Percentiles rank a stretch among this genome's conserved stretches.
Conservation (phyloP, 345 rosid genomes). For the Cardamine resedifolia region DNA sequence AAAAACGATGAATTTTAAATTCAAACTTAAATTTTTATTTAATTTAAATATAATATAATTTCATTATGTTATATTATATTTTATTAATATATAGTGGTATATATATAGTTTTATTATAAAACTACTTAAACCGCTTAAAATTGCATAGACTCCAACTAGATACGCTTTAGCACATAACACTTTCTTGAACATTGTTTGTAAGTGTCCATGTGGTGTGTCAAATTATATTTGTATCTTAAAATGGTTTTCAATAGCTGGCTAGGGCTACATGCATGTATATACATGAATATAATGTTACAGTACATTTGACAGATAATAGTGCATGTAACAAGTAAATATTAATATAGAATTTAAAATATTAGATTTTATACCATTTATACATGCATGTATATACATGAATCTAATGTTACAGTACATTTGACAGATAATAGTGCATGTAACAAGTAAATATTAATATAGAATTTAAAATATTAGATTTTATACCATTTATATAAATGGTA, state of each 20-base stretch:
- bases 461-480: not conserved
- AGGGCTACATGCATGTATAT: not conserved
- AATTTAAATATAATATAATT: no score
- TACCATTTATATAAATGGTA: not conserved
- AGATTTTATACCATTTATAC: not conserved
- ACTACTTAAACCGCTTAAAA: no score
- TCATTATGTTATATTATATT: no score
- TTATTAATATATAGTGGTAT: no score
- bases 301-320: not conserved
- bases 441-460: not conserved
- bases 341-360: not conserved
- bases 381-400: not conserved
- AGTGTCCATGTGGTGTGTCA: not conserved
- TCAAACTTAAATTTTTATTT: no score
- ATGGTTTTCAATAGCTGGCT: no score
- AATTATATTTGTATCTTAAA: not conserved
- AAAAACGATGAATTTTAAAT: no score
- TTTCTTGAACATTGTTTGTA: not conserved
- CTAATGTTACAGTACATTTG: not conserved
- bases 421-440: not conserved
- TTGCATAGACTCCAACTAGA: no score
- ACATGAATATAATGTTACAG: not conserved
- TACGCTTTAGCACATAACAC: no score
- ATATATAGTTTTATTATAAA: no score
- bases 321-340: not conserved